Base-by-base conservation (phyloP, 2,329 filamentous ascomycete species). In the Pseudocercospora musae region DNA sequence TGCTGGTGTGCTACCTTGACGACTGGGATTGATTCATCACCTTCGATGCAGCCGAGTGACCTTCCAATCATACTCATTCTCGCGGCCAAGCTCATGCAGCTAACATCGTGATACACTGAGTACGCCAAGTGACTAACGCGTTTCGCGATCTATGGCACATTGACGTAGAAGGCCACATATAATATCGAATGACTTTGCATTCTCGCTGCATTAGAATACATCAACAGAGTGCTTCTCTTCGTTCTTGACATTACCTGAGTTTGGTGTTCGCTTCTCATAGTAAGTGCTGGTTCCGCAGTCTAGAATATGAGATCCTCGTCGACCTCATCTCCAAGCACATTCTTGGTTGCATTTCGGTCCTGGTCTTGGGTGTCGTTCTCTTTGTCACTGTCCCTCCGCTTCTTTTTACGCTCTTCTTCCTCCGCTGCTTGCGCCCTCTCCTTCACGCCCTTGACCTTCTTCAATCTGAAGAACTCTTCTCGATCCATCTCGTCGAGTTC, bases 381-480 rank as follows among this genome's bases (percentile, higher is more conserved):
- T 66, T 75, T 74, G 40, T 72, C 69, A 48, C 63, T 68, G 3
- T 65, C 65, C 21, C 64, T 62, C 33, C 62, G 57, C 59, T 70
- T 71, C 63, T 70, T 69, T 65, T 69, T 66, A 25, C 70, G 65
- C 57, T 72, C 69, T 21, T 66, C 69, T 54, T 76, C 74, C 57
- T 76, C 73, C 29, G 74, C 78, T 7, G 78, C 78, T 44, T 77
- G 78, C 37, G 80, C 80, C 62, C 81, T 75, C 68, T 86, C 84
- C 74, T 87, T 89, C 76, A 88, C 90, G 27, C 86, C 87, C 73
- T 89, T 89, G 75, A 95, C 84, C 83, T 99, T 99, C 81, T 99
- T 99, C 74, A 99, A 79, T 68, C 95, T 85, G 79, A 97, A 99
- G 77, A 99, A 99, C 76, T 99, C 95, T 77, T 98, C 95, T 82